A percentile compares a stretch with the other conserved stretches of the same genome.
These are phyloP conservation scores for Gracilaria gracilis DNA, from an alignment of 23 red algal genomes.

Conservation along the genomic window DNA sequence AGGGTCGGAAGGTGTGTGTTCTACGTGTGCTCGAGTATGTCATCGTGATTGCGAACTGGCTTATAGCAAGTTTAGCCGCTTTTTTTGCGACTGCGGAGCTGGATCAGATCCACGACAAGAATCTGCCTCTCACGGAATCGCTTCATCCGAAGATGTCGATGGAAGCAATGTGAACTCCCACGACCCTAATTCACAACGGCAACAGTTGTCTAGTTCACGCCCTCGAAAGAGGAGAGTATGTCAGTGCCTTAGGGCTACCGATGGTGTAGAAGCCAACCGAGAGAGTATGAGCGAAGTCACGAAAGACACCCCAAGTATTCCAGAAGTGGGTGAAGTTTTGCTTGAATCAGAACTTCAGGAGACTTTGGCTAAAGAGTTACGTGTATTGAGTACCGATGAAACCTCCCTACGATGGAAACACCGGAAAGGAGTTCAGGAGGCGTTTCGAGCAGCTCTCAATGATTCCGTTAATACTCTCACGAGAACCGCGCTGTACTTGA, in stretches of 20 bases:
- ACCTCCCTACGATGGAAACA: background rate
- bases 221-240: conserved; percentile 33
- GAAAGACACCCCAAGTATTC: background rate
- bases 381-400: background rate
- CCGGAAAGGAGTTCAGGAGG: background rate
- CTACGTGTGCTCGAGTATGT: conserved; percentile 81
- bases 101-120: conserved; percentile 57
- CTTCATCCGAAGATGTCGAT: conserved; percentile 52
- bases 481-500: conserved; percentile 9
- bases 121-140: conserved; percentile 30
- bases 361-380: background rate
- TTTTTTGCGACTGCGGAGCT: conserved; percentile 94
- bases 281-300: background rate
- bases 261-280: background rate
- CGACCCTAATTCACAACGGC: conserved; percentile 3
- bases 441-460: conserved; percentile 13
- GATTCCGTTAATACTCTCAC: conserved; percentile 19
- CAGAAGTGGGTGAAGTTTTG: background rate
- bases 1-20: conserved; percentile 91
- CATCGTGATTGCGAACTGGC: conserved; percentile 79
- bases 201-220: conserved; percentile 13
- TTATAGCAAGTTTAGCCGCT: conserved; percentile 81
- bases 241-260: conserved; percentile 5
- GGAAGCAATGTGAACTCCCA: conserved; percentile 22
- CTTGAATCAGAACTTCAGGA: conserved; percentile 30